Evolutionary conservation across 2,329 filamentous ascomycete genomes (phyloP).

Genomic region (Mycosphaerella sp.): DNA sequence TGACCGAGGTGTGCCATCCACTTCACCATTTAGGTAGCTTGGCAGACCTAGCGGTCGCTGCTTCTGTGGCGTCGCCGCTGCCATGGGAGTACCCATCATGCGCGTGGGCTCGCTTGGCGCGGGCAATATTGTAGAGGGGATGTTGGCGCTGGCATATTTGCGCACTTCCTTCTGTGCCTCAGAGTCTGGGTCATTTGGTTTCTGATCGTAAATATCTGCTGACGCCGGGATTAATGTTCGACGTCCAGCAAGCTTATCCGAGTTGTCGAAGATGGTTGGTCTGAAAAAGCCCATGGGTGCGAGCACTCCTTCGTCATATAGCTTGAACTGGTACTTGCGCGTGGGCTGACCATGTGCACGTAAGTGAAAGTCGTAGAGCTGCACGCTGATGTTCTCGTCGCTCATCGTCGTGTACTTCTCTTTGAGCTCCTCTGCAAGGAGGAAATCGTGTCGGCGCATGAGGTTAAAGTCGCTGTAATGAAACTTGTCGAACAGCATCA

Average conservation of each 20-base stretch:
- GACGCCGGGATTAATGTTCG: constrained; percentile 79
- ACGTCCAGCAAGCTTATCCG: constrained; percentile 68
- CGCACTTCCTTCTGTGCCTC: constrained; percentile 68
- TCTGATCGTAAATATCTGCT: constrained; percentile 87
- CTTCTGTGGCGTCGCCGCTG: constrained; percentile 27
- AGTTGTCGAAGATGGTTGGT: constrained; percentile 78
- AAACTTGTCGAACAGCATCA: constrained; percentile 96
- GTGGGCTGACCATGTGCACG: constrained; percentile 83
- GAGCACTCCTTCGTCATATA: constrained; percentile 93
- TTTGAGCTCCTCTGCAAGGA: constrained; percentile 93
- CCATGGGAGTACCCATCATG: constrained; percentile 23
- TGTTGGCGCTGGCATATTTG: constrained; percentile 43
- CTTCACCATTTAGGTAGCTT: constrained; percentile 58
- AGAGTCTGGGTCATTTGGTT: constrained; percentile 85
- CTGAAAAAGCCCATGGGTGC: constrained; percentile 93
- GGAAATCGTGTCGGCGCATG: constrained; percentile 79
- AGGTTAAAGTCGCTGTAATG: constrained; percentile 94
- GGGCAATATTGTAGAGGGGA: constrained; percentile 37
- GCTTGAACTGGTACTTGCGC: constrained; percentile 90
- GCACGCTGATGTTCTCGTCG: constrained; percentile 81
- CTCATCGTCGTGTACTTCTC: constrained; percentile 87
- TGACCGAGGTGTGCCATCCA: constrained; percentile 70
- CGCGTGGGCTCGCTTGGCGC: constrained; percentile 43
- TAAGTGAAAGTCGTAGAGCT: constrained; percentile 83
- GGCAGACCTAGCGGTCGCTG: constrained; percentile 56